These are phyloP conservation scores for Trichosporon asahii DNA, from an alignment of 1,284 basidiomycete genomes.

Conservation along the genomic window DNA sequence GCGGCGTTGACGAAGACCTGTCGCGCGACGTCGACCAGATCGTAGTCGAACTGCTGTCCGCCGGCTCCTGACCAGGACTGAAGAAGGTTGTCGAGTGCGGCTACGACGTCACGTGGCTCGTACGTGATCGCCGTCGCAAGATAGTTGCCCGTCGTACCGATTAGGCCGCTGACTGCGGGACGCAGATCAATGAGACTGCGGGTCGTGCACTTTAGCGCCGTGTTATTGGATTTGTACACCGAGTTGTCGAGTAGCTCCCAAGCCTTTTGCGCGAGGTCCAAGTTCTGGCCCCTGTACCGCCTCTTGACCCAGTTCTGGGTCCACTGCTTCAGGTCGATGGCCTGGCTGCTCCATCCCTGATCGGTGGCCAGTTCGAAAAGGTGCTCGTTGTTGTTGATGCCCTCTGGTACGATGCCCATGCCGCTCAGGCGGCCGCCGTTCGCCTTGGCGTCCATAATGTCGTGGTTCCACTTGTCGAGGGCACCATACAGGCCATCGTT, in stretches of 20 bases:
- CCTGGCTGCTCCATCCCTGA: conserved; percentile 52
- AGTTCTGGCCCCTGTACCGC: conserved; percentile 44
- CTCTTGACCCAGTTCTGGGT: conserved; percentile 50
- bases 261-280: conserved; percentile 43
- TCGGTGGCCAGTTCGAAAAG: conserved; percentile 55
- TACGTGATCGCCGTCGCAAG: conserved; percentile 52
- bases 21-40: conserved; percentile 54
- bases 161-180: conserved; percentile 47
- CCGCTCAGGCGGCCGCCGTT: conserved; percentile 30
- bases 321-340: conserved; percentile 47
- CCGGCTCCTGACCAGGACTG: conserved; percentile 39
- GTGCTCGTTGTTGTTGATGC: conserved; percentile 55
- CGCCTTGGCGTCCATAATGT: conserved; percentile 10
- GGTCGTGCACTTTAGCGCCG: conserved; percentile 50
- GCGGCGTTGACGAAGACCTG: conserved; percentile 55
- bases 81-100: conserved; percentile 50
- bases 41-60: conserved; percentile 44
- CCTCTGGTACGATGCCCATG: conserved; percentile 54
- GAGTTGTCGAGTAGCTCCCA: conserved; percentile 53
- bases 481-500: conserved; percentile 55
- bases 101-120: conserved; percentile 51
- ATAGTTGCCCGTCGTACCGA: conserved; percentile 48
- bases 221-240: conserved; percentile 52
- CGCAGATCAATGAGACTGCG: conserved; percentile 54
- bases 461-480: conserved; percentile 15